These are phyloP conservation scores for Malassezia vespertilionis DNA, from an alignment of 1,284 basidiomycete species.

Conservation along the genomic window DNA sequence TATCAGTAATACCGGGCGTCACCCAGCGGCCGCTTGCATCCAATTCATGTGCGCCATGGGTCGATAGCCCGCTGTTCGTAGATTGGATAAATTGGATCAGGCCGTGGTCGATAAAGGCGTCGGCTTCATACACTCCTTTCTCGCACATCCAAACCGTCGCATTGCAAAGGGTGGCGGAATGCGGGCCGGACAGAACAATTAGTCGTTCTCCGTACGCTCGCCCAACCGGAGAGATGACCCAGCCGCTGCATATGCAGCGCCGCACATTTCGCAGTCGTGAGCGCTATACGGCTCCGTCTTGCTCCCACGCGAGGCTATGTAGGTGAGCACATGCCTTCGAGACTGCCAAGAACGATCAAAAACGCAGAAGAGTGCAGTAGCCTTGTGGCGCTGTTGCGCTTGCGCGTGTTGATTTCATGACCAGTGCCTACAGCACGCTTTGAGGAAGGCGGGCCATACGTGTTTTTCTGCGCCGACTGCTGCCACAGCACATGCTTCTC, in stretches of 20 bases:
- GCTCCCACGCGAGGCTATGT: too few species aligned
- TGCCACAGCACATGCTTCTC: too few species aligned
- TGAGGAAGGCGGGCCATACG: too few species aligned
- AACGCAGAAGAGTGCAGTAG: too few species aligned
- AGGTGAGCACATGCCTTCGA: too few species aligned
- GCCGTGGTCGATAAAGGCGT: conserved; percentile 50
- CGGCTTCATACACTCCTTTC: conserved; percentile 54
- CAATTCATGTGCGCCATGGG: conserved; percentile 11
- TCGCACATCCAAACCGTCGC: conserved; percentile 69
- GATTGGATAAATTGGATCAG: conserved; percentile 49
- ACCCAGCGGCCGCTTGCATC: conserved; percentile 33
- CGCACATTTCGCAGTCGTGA: too few species aligned
- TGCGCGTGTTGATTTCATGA: too few species aligned
- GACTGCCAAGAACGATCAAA: too few species aligned
- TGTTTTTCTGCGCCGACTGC: too few species aligned
- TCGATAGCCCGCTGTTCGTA: conserved; percentile 8
- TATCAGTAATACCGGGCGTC: conserved; percentile 56
- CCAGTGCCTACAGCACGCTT: too few species aligned
- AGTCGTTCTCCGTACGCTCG: conserved; percentile 58
- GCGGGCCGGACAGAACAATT: conserved; percentile 61
- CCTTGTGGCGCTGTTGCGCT: too few species aligned
- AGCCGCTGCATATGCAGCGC: conserved; percentile 16
- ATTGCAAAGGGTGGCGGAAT: conserved; percentile 62
- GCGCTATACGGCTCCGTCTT: too few species aligned
- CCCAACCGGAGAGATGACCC: conserved; percentile 54